Base-by-base conservation (phyloP, 129 eudicot genomes). In the Pulicaria dysenterica region DNA sequence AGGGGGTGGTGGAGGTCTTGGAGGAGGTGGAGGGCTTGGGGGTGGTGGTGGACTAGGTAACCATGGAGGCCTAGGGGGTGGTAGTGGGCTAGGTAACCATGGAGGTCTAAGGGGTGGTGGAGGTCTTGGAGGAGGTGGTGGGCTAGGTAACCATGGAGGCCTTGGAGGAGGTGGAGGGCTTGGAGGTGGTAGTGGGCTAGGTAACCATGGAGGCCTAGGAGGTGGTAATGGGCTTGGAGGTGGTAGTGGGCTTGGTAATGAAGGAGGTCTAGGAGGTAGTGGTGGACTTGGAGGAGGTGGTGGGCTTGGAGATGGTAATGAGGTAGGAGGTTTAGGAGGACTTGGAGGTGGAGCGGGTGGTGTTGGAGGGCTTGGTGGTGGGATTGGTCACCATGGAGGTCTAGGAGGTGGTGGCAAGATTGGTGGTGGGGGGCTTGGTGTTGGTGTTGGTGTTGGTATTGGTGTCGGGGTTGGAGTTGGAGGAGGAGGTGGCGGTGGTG, bases 401-500 rank as follows among this genome's bases (percentile, higher is more conserved):
- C 8, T 72, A 13, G 77, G 58, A 2, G 58, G 67, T 1, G 76
- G 67, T 6, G 73, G 67, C 4, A 68, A 59, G 8, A 41, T 75
- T 74, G 73, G 79, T 4, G 56, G 72, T 6, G 80, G 67, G 3
- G 80, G 80, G 0, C 17, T 67, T 15, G 80, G 79, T 3, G 55
- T 56, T 0, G 54, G 51, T 55, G 64, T 64, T 0, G 73, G 73
- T 0, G 4, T 64, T 5, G 73, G 78, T 8, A 71, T 71, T 0
- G 40, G 71, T 2, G 55, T n/a, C 1, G 69, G 58, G 0, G 13
- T 38, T 5, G 50, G 59, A 0, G 79, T 67, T 0, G 73, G 73
- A 14, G 73, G 73, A 0, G 62, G 44, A 3, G 61, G 73, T 0
- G 72, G 46, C 3, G 5, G 39, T 5, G 58, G 37, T 3, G 41